Evolutionary conservation across 2,329 filamentous ascomycete genomes (phyloP), one percentile per base, ranked within the genome.

Genomic region (Atkinsonella texensis): DNA sequence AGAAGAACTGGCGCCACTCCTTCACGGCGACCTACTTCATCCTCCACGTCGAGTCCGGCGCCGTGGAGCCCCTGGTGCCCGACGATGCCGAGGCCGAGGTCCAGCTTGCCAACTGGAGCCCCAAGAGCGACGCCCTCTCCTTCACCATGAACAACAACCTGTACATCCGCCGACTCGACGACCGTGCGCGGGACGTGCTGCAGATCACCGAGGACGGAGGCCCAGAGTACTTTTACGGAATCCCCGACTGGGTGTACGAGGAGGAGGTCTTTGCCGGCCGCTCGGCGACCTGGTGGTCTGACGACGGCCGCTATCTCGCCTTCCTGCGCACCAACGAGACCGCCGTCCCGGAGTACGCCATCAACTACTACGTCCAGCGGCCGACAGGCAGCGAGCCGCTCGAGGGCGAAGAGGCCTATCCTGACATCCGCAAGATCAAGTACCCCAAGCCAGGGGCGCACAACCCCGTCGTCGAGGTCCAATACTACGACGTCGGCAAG

Each of bases 211-310:
- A 74, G 50, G 91, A 98, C 63, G 93, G 94, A 12, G 88, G 91
- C 0, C 74, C 82, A 0, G 83, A 97, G 59, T 81, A 93, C 54
- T 98, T 98, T 68, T 96, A 98, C 61, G 93, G 93, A 17, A 81
- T 96, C 18, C 93, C 93, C 0, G 94, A 98, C 66, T 98, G 93
- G 93, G 93, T 97, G 0, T 95, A 95, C 61, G 88, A 94, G 63
- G 75, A 78, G 59, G 71, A 73, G 52, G 70, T 73, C 3, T 87
- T 97, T 55, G 68, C 73, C 13, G 84, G 80, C 1, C 86, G 87
- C 59, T 88, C 80, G 55, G 91, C 87, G 5, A 94, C 90, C 1
- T 98, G 94, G 93, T 98, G 90, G 90, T 91, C 89, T 35, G 78
- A 84, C 38, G 88, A 94, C 64, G 93, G 90, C 49, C 85, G 89